A percentile compares a stretch with the other conserved stretches of the same genome.
Evolutionary conservation across 2,329 filamentous ascomycete genomes (phyloP).

Genomic region (Exophiala xenobiotica): DNA sequence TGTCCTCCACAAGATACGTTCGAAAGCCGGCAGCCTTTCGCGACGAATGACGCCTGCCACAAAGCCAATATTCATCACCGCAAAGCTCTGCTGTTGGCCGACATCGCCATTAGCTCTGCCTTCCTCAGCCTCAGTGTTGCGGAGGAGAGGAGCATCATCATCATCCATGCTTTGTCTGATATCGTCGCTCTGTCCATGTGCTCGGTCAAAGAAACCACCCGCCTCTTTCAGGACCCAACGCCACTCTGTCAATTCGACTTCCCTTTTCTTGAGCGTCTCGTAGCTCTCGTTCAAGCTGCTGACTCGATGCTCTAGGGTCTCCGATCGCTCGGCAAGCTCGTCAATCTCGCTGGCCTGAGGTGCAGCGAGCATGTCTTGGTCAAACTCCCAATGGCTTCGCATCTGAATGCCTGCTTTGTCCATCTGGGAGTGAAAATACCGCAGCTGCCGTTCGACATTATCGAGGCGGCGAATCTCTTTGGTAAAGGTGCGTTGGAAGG

Average conservation of each 20-base stretch:
- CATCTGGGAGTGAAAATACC: slow-evolving; percentile 95
- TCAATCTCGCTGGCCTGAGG: slow-evolving; percentile 95
- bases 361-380: slow-evolving; percentile 72
- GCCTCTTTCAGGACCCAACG: slow-evolving; percentile 96
- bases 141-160: slow-evolving; percentile 88
- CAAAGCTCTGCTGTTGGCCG: slow-evolving; percentile 80
- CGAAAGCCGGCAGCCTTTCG: slow-evolving; percentile 90
- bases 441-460: slow-evolving; percentile 96
- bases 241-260: slow-evolving; percentile 97
- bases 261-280: slow-evolving; percentile 95
- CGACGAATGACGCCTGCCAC: slow-evolving; percentile 93
- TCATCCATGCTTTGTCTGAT: slow-evolving; percentile 87
- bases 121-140: slow-evolving; percentile 83
- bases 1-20: slow-evolving; percentile 95
- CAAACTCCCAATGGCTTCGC: slow-evolving; percentile 86
- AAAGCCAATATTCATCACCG: slow-evolving; percentile 98
- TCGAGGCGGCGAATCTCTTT: slow-evolving; percentile 96
- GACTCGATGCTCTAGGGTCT: slow-evolving; percentile 88
- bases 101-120: slow-evolving; percentile 59
- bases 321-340: slow-evolving; percentile 86
- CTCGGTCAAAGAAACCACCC: slow-evolving; percentile 90
- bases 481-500: slow-evolving; percentile 96
- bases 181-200: slow-evolving; percentile 93
- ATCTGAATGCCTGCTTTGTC: slow-evolving; percentile 85
- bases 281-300: slow-evolving; percentile 95